Evolutionary conservation across 2,329 filamentous ascomycete species (phyloP).

Genomic region (Stachybotrys chlorohalonatus): DNA sequence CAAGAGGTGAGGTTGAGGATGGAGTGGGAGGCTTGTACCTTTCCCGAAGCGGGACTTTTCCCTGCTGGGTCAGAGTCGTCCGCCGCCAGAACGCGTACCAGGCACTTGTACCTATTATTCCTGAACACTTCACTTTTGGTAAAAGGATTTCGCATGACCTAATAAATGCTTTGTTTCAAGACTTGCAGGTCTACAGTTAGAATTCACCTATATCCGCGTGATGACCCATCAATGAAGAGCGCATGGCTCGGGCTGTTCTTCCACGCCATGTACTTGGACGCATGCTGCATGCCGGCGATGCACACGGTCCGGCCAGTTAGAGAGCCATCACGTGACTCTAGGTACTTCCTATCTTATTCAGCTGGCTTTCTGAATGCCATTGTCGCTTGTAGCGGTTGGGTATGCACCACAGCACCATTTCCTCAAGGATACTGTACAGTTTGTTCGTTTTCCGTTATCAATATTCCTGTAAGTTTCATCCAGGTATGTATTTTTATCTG

Average conservation of each 20-base stretch:
- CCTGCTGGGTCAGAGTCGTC: constrained; percentile 13
- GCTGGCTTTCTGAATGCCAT: neutral
- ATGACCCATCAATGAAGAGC: neutral
- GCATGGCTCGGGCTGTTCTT: neutral
- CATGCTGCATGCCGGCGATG: constrained; percentile 7
- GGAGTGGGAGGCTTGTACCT: constrained; percentile 27
- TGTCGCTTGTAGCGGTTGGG: neutral
- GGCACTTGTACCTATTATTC: constrained; percentile 3
- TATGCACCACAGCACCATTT: too few species aligned
- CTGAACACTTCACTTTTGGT: too few species aligned
- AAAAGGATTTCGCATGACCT: neutral
- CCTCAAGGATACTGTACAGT: too few species aligned
- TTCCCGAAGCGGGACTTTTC: constrained; percentile 30
- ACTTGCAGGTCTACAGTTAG: neutral
- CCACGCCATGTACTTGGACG: neutral
- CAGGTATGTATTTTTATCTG: neutral
- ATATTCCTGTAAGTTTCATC: too few species aligned
- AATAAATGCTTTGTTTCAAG: neutral
- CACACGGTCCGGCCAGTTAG: constrained; percentile 5
- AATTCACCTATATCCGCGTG: neutral
- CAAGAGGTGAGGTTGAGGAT: constrained; percentile 48
- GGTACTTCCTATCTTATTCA: neutral
- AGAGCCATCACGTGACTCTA: neutral
- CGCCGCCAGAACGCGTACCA: constrained; percentile 7
- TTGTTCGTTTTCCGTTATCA: too few species aligned